Percentiles rank a stretch among this genome's conserved stretches.
Conservation (phyloP, 768 basidiomycete genomes). For the Paxillus ammoniavirescens region DNA sequence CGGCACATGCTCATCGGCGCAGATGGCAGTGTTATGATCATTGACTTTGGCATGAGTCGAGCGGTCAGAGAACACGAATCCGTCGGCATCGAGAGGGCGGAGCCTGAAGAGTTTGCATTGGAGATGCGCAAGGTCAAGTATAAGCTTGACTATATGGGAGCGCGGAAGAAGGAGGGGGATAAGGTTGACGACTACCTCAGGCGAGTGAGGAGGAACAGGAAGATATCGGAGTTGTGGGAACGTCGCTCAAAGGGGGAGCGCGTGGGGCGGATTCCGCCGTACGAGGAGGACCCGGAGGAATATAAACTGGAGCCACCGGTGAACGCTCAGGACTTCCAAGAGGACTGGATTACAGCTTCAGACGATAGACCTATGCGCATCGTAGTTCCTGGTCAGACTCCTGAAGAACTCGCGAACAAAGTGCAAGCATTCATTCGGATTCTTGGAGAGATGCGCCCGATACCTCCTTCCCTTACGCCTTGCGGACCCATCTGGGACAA, state of each 20-base stretch:
- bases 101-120: constrained; percentile 39
- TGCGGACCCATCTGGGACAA: background rate
- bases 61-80: constrained; percentile 28
- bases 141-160: constrained; percentile 46
- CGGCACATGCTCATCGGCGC: constrained; percentile 55
- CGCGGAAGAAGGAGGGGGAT: constrained; percentile 34
- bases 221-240: constrained; percentile 23
- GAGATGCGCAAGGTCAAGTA: constrained; percentile 60
- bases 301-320: constrained; percentile 33
- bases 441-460: constrained; percentile 16
- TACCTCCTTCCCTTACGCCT: background rate
- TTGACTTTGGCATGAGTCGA: constrained; percentile 50
- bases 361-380: constrained; percentile 33
- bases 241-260: constrained; percentile 28
- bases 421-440: constrained; percentile 20
- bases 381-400: constrained; percentile 36
- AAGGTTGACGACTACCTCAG: constrained; percentile 31
- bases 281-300: constrained; percentile 31
- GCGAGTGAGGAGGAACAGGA: constrained; percentile 29
- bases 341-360: constrained; percentile 36
- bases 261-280: constrained; percentile 28
- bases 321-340: constrained; percentile 31
- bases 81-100: constrained; percentile 36
- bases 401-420: constrained; percentile 18
- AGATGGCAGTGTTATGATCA: constrained; percentile 51